Percentiles rank a stretch among this genome's conserved stretches.
phyloP scores from a whole-genome alignment of 1,284 basidiomycete genomes.

The Malassezia furfur region DNA sequence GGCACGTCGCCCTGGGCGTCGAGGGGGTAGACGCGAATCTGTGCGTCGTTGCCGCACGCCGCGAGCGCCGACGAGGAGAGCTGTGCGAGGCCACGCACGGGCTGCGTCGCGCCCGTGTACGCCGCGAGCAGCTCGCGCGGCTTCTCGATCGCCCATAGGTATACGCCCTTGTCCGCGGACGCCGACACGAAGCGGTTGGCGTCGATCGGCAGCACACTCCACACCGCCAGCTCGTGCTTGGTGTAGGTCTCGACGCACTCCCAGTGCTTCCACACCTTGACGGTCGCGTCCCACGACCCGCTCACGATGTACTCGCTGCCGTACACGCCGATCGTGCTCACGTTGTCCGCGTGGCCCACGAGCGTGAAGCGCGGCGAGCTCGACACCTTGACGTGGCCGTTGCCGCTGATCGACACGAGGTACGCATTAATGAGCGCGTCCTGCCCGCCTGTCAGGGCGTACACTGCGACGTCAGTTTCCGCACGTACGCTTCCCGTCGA shows the following conservation, averaged over 20 bases:
- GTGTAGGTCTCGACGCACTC: conserved; percentile 64
- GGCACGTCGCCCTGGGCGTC: conserved; percentile 3
- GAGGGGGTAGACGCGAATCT: conserved; percentile 35
- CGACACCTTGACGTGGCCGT: conserved; percentile 13
- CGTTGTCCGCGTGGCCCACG: conserved; percentile 74
- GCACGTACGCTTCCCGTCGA: conserved; percentile 9
- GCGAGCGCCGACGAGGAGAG: conserved; percentile 77
- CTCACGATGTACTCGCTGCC: conserved; percentile 58
- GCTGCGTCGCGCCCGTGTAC: conserved; percentile 77
- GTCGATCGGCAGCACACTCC: conserved; percentile 78
- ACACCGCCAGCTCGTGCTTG: conserved; percentile 83
- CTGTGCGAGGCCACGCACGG: conserved; percentile 72
- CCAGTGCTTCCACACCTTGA: conserved; percentile 76
- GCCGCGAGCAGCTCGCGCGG: conserved; percentile 49
- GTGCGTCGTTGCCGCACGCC: conserved; percentile 76
- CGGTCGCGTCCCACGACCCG: conserved; percentile 98
- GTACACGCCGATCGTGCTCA: conserved; percentile 65
- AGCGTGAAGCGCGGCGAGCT: conserved; percentile 25
- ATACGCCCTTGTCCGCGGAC: conserved; percentile 90
- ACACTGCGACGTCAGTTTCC: neutral
- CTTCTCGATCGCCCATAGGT: conserved; percentile 63
- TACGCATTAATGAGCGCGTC: conserved; percentile 42
- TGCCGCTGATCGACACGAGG: conserved; percentile 19
- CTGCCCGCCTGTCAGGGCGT: conserved; percentile 37
- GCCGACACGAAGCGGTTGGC: conserved; percentile 68